Evolutionary conservation across 306 rosid genomes (phyloP).

Genomic region (Citrullus colocynthis): DNA sequence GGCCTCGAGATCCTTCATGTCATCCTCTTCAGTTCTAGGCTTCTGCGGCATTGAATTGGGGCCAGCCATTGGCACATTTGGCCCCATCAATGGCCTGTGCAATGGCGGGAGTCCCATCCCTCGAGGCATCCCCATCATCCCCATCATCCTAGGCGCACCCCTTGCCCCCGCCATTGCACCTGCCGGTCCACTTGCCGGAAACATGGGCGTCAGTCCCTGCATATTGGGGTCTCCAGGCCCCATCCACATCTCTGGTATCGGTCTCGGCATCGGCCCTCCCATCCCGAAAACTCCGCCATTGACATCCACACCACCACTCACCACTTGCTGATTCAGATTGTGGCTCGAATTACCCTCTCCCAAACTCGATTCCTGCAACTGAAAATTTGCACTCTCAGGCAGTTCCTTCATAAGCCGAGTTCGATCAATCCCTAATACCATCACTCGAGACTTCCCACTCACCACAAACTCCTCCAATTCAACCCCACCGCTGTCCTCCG

Average conservation of each 20-base stretch:
- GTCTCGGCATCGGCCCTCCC: conserved; percentile 46
- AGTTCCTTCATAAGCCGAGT: conserved; percentile 68
- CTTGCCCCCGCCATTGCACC: conserved; percentile 35
- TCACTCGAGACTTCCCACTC: conserved; percentile 75
- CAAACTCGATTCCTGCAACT: conserved; percentile 28
- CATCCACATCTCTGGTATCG: conserved; percentile 67
- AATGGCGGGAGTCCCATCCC: conserved; percentile 50
- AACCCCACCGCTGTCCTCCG: conserved; percentile 64
- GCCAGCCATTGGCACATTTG: conserved; percentile 29
- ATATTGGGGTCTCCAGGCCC: conserved; percentile 48
- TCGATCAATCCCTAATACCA: conserved; percentile 68
- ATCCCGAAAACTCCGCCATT: conserved; percentile 50
- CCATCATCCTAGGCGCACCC: conserved; percentile 46
- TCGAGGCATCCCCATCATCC: conserved; percentile 54
- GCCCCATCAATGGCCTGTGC: conserved; percentile 57
- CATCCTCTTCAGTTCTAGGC: conserved; percentile 62
- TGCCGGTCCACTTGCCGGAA: conserved; percentile 32
- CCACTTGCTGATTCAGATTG: conserved; percentile 27
- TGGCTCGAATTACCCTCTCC: conserved; percentile 31
- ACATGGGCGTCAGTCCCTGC: conserved; percentile 43
- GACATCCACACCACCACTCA: conserved; percentile 18
- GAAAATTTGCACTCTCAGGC: conserved; percentile 54
- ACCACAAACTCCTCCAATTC: conserved; percentile 87
- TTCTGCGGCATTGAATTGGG: conserved; percentile 35
- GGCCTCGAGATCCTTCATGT: conserved; percentile 79